A percentile compares a stretch with the other conserved stretches of the same genome.
Evolutionary conservation across 2,329 filamentous ascomycete genomes (phyloP).

Genomic region (Tolypocladium paradoxum): DNA sequence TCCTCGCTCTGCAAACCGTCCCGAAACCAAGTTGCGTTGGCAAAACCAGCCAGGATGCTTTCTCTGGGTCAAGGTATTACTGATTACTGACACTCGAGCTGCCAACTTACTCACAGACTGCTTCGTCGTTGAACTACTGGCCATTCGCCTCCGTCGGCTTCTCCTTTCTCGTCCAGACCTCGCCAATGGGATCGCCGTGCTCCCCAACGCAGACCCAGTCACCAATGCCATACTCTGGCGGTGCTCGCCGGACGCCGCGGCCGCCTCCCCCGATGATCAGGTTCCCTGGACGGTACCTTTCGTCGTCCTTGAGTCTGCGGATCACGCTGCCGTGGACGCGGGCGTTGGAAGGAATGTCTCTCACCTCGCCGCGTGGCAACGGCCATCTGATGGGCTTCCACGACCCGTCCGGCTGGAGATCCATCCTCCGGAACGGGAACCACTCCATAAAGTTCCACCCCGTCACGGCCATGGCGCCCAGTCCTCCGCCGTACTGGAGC

Average conservation of each 20-base stretch:
- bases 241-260: conserved; percentile 52
- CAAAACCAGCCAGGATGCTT: background rate
- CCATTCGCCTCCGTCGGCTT: background rate
- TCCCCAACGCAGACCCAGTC: conserved; percentile 59
- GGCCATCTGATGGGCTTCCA: conserved; percentile 79
- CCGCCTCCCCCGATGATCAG: conserved; percentile 72
- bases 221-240: conserved; percentile 53
- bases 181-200: conserved; percentile 56
- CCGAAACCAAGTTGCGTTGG: no score
- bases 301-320: conserved; percentile 54
- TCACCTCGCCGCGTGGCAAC: conserved; percentile 63
- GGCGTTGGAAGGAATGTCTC: conserved; percentile 62
- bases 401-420: conserved; percentile 57
- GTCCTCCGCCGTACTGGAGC: conserved; percentile 51
- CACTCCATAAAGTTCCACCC: conserved; percentile 75
- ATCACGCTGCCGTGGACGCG: conserved; percentile 67
- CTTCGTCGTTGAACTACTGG: background rate
- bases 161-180: conserved; percentile 45
- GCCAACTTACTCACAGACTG: background rate
- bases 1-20: background rate
- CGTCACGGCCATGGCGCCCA: conserved; percentile 43
- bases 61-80: background rate
- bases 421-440: conserved; percentile 72
- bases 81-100: background rate
- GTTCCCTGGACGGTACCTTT: conserved; percentile 64